Percentiles rank a stretch among this genome's conserved stretches.
Conservation (phyloP, 2,329 filamentous ascomycete species). For the Cladosporium sp. region DNA sequence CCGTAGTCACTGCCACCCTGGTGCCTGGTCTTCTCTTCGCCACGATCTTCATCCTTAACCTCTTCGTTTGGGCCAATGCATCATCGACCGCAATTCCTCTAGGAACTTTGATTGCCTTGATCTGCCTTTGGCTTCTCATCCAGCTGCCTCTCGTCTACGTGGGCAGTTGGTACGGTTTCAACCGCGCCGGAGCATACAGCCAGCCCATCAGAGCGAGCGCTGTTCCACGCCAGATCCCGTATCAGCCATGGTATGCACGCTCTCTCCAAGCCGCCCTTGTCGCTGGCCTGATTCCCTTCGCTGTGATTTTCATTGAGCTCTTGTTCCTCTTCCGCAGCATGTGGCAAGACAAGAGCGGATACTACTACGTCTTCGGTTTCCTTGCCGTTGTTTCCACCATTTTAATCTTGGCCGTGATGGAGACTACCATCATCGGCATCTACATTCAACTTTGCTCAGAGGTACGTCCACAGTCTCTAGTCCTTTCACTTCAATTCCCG, state of each 20-base stretch:
- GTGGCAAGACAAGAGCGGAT: slow-evolving; percentile 88
- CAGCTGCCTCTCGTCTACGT: slow-evolving; percentile 82
- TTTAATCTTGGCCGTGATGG: slow-evolving; percentile 72
- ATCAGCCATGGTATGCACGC: slow-evolving; percentile 72
- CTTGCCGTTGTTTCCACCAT: slow-evolving; percentile 72
- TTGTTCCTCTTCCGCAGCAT: slow-evolving; percentile 83
- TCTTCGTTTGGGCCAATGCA: slow-evolving; percentile 88
- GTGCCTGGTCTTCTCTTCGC: slow-evolving; percentile 78
- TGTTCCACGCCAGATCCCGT: slow-evolving; percentile 72
- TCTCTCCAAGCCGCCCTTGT: slow-evolving; percentile 65
- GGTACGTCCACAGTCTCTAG: slow-evolving; percentile 41
- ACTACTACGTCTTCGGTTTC: slow-evolving; percentile 91
- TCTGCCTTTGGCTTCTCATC: slow-evolving; percentile 79
- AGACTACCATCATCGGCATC: slow-evolving; percentile 79
- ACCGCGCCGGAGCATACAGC: slow-evolving; percentile 67
- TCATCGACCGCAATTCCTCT: slow-evolving; percentile 87
- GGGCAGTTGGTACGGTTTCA: slow-evolving; percentile 76
- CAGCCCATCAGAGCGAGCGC: slow-evolving; percentile 76
- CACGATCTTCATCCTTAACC: slow-evolving; percentile 75
- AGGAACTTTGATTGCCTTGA: slow-evolving; percentile 69
- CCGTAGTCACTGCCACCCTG: slow-evolving; percentile 68
- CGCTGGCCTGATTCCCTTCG: slow-evolving; percentile 78
- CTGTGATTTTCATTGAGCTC: slow-evolving; percentile 84
- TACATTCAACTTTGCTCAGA: slow-evolving; percentile 82
- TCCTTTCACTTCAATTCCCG: neutral